Conservation (phyloP, 768 basidiomycete genomes). For the Lactifluus volemus region DNA sequence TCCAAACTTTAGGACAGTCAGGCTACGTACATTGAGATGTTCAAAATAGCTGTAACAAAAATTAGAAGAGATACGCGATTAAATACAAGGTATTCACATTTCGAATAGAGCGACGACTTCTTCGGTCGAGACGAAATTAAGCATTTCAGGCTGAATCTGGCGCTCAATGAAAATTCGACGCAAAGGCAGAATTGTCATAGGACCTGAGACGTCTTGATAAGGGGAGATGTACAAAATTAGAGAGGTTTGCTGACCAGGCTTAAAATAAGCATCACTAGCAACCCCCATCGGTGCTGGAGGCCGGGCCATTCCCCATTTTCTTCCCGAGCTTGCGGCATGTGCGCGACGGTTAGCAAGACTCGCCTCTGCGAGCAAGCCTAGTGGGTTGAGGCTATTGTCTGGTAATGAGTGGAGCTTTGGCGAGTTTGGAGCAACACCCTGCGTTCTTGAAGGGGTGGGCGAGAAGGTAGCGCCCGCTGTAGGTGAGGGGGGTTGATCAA, state of each 20-base stretch:
- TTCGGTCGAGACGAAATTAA: constrained; percentile 78
- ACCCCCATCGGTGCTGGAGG: constrained; percentile 51
- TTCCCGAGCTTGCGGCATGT: constrained; percentile 29
- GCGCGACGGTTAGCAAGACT: constrained; percentile 68
- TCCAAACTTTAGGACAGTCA: neutral
- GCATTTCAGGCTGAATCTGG: constrained; percentile 88
- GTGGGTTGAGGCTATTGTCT: constrained; percentile 85
- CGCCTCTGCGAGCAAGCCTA: constrained; percentile 88
- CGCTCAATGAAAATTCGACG: constrained; percentile 79
- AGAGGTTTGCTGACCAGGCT: constrained; percentile 46
- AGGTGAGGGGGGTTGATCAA: constrained; percentile 12
- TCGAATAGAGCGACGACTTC: constrained; percentile 89
- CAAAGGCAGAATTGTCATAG: constrained; percentile 81
- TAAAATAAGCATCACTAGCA: constrained; percentile 85
- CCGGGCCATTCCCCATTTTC: constrained; percentile 15
- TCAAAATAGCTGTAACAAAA: constrained; percentile 53
- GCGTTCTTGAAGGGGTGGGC: constrained; percentile 24
- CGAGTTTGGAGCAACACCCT: constrained; percentile 37
- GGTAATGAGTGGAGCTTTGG: constrained; percentile 88
- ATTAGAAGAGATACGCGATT: constrained; percentile 8
- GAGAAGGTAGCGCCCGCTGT: constrained; percentile 3
- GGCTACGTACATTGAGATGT: constrained; percentile 53
- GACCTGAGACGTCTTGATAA: constrained; percentile 38
- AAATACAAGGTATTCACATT: constrained; percentile 47
- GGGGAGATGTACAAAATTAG: constrained; percentile 1